A percentile compares a stretch with the other conserved stretches of the same genome.
Conservation (phyloP, 2,329 filamentous ascomycete genomes). For the Pyricularia pennisetigena region DNA sequence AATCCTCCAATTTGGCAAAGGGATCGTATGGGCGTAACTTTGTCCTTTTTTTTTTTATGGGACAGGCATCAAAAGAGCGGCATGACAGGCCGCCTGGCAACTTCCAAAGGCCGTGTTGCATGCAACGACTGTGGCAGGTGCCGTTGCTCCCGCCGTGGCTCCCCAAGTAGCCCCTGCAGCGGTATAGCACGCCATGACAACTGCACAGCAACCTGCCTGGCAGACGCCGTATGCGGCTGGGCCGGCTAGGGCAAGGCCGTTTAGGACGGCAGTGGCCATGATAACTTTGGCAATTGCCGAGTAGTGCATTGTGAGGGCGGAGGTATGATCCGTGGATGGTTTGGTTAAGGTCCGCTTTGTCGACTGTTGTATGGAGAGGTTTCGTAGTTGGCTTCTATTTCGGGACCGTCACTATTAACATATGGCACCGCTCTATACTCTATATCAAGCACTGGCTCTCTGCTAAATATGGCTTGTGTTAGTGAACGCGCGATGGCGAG, state of each 20-base stretch:
- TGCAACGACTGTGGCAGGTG: background rate
- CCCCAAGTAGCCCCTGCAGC: background rate
- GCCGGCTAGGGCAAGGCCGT: background rate
- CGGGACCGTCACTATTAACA: background rate
- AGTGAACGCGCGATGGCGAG: background rate
- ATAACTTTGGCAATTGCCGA: background rate
- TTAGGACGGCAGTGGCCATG: background rate
- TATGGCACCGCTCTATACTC: background rate
- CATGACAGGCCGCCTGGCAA: background rate
- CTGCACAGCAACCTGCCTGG: background rate
- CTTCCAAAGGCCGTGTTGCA: background rate
- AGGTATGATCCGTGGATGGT: background rate
- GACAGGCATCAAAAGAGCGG: background rate
- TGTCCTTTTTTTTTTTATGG: background rate
- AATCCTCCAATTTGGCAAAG: background rate
- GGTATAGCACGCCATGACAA: background rate
- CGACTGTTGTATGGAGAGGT: background rate
- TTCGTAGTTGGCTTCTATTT: background rate
- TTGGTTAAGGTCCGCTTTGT: background rate
- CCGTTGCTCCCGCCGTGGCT: background rate
- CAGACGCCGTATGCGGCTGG: conserved; percentile 1
- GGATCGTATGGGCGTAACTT: background rate
- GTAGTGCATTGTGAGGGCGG: background rate
- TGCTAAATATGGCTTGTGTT: background rate
- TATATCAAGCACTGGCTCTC: background rate